Conservation (phyloP, 768 basidiomycete genomes). For the Dentipellis fragilis region DNA sequence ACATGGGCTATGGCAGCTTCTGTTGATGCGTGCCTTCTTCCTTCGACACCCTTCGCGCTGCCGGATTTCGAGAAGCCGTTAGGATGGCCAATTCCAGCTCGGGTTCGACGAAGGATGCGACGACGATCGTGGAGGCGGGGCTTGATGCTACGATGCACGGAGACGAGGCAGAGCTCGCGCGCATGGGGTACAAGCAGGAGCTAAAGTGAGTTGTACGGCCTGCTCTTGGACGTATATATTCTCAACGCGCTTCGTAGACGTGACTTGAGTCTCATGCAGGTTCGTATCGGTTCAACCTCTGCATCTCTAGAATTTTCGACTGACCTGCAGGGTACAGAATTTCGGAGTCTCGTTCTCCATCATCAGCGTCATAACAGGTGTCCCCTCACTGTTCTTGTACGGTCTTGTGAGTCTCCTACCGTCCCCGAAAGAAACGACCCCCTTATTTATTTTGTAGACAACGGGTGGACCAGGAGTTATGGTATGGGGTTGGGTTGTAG, state of each 20-base stretch:
- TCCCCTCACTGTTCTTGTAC: constrained; percentile 59
- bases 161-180: constrained; percentile 54
- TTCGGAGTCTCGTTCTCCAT: constrained; percentile 71
- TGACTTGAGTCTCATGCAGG: constrained; percentile 54
- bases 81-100: too few relatives aligned
- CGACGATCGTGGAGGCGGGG: background rate
- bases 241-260: constrained; percentile 28
- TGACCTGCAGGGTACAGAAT: constrained; percentile 30
- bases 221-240: background rate
- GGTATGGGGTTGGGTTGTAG: constrained; percentile 68
- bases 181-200: constrained; percentile 69
- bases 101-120: background rate
- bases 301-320: background rate
- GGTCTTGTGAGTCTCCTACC: constrained; percentile 40
- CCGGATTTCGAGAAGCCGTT: too few relatives aligned
- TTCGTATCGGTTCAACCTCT: constrained; percentile 16
- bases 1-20: too few relatives aligned
- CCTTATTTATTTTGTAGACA: constrained; percentile 30
- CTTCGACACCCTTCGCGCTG: too few relatives aligned
- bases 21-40: too few relatives aligned
- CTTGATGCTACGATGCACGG: constrained; percentile 19
- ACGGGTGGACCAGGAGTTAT: constrained; percentile 72
- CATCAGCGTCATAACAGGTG: constrained; percentile 66
- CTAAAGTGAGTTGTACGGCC: constrained; percentile 34
- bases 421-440: background rate